Conservation (phyloP, 176 grass and related monocot genomes). For the Thinopyrum elongatum region DNA sequence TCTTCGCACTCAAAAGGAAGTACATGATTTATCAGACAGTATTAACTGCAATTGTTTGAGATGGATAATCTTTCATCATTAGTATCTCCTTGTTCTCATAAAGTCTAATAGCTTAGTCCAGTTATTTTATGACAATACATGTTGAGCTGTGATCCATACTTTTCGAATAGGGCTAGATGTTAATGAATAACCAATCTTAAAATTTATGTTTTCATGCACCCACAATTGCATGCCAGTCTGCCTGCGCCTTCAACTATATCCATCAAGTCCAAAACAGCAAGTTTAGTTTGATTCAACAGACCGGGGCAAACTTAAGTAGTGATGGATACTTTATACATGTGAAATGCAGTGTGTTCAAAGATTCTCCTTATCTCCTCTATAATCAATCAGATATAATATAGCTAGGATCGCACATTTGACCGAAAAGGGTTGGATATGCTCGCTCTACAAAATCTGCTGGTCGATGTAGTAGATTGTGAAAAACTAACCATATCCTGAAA, state of each 20-base stretch:
- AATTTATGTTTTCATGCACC: background rate
- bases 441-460: background rate
- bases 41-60: background rate
- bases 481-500: background rate
- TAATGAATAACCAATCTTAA: background rate
- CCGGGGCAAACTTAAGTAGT: constrained; percentile 2
- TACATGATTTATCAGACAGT: background rate
- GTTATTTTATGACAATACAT: background rate
- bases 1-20: background rate
- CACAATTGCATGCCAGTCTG: background rate
- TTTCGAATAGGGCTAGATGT: background rate
- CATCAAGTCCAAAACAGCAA: background rate
- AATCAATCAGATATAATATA: background rate
- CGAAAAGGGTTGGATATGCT: background rate
- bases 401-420: background rate
- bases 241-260: background rate
- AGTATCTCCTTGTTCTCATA: background rate
- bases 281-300: background rate
- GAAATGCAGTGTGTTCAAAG: background rate
- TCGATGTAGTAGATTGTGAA: constrained; percentile 1
- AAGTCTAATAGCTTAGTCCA: background rate
- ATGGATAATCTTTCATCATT: background rate
- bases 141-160: background rate
- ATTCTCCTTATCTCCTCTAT: background rate
- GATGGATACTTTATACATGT: background rate